phyloP scores from a whole-genome alignment of 208 protist species.

The Crithidia fasciculata region DNA sequence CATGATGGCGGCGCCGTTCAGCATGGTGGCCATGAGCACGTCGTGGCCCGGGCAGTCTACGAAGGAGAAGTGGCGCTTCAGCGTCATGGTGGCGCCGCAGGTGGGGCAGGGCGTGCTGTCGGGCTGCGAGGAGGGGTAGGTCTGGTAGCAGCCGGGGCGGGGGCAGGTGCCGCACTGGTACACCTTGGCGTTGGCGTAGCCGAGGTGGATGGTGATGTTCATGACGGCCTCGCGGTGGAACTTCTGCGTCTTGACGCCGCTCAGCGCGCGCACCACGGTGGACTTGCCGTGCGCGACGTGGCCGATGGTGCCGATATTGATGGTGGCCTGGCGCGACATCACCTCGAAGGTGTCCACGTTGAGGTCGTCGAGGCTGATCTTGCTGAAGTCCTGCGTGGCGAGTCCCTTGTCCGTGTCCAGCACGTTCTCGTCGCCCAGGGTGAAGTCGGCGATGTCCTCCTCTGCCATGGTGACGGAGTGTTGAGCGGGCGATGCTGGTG shows the following conservation, averaged over 20 bases:
- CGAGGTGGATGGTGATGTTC: slow-evolving; percentile 99
- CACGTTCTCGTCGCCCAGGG: slow-evolving; percentile 55
- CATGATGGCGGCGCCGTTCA: slow-evolving; percentile 99
- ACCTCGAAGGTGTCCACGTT: slow-evolving; percentile 96
- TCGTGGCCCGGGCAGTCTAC: slow-evolving; percentile 99
- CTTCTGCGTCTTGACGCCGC: slow-evolving; percentile 98
- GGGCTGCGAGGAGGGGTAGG: slow-evolving; percentile 87
- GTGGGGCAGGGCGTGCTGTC: slow-evolving; percentile 85
- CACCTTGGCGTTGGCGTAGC: slow-evolving; percentile 99
- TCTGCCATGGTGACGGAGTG: slow-evolving; percentile 39
- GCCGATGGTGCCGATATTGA: slow-evolving; percentile 99
- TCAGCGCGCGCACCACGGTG: slow-evolving; percentile 99
- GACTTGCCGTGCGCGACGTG: slow-evolving; percentile 99
- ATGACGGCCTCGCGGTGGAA: slow-evolving; percentile 99
- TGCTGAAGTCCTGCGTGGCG: slow-evolving; percentile 76
- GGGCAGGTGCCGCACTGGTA: slow-evolving; percentile 88
- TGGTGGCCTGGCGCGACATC: slow-evolving; percentile 99
- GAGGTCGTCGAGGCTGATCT: slow-evolving; percentile 82
- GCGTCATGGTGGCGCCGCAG: slow-evolving; percentile 71
- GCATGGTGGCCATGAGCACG: slow-evolving; percentile 99
- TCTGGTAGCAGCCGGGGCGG: slow-evolving; percentile 94
- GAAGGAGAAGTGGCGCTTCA: slow-evolving; percentile 98
- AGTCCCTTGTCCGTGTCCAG: slow-evolving; percentile 55
- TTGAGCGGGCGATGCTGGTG: too few relatives aligned
- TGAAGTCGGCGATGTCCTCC: slow-evolving; percentile 76